These are phyloP conservation scores for Penicillium polonicum DNA, from an alignment of 2,329 filamentous ascomycete species.

Conservation along the genomic window DNA sequence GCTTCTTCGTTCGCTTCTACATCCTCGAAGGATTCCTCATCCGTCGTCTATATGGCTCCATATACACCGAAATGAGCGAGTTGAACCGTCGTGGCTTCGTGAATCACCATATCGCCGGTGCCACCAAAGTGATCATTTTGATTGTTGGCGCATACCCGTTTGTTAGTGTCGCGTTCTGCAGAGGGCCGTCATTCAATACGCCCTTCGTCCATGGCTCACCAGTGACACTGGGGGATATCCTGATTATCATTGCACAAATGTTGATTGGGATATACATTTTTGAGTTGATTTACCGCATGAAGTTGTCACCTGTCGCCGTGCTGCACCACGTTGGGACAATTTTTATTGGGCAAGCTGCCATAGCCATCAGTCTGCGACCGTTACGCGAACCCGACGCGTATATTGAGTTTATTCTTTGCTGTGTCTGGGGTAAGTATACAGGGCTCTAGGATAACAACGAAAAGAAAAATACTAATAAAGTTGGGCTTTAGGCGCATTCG, in stretches of 20 bases:
- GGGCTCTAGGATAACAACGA: fast-evolving
- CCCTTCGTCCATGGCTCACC: conserved; percentile 29
- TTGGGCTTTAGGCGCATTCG: conserved; percentile 44
- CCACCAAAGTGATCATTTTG: conserved; percentile 44
- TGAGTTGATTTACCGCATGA: conserved; percentile 45
- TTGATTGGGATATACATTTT: conserved; percentile 50
- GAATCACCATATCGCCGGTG: conserved; percentile 49
- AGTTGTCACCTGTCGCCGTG: conserved; percentile 44
- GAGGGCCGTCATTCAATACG: conserved; percentile 30
- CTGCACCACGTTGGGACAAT: conserved; percentile 45
- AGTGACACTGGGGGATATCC: conserved; percentile 44
- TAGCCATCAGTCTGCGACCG: conserved; percentile 39
- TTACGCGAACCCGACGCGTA: conserved; percentile 32
- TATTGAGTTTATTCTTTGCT: conserved; percentile 41
- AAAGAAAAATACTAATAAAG: neutral
- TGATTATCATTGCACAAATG: conserved; percentile 43
- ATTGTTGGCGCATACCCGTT: conserved; percentile 45
- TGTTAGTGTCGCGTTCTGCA: conserved; percentile 38
- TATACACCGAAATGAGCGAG: conserved; percentile 39
- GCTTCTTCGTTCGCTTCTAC: conserved; percentile 46
- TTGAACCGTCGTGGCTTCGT: conserved; percentile 43
- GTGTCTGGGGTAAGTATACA: conserved; percentile 39
- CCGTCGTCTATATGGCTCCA: conserved; percentile 34
- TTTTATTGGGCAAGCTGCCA: conserved; percentile 44
- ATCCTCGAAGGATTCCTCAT: conserved; percentile 45